Conservation (phyloP, 1,284 basidiomycete genomes). For the Melampsora americana region DNA sequence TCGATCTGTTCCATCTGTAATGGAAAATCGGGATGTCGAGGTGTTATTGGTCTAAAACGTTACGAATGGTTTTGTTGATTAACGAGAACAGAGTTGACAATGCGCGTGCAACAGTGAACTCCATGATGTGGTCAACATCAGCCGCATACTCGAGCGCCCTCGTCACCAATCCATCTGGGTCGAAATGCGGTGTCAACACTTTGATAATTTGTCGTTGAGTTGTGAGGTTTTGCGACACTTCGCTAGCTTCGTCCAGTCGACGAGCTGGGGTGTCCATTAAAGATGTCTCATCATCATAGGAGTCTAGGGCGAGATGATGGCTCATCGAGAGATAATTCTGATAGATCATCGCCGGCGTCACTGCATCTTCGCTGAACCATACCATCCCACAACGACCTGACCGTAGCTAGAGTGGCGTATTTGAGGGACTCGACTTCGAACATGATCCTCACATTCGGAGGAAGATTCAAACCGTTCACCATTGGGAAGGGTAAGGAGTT, state of each 20-base stretch:
- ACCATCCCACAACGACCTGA: slow-evolving; percentile 99
- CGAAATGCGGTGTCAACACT: slow-evolving; percentile 78
- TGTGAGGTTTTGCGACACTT: slow-evolving; percentile 64
- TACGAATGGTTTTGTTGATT: slow-evolving; percentile 90
- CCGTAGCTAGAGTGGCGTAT: slow-evolving; percentile 95
- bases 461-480: slow-evolving; percentile 96
- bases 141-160: slow-evolving; percentile 74
- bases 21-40: slow-evolving; percentile 92
- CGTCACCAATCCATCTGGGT: slow-evolving; percentile 73
- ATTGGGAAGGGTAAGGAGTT: slow-evolving; percentile 91
- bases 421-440: slow-evolving; percentile 98
- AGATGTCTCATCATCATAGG: slow-evolving; percentile 76
- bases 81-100: slow-evolving; percentile 95
- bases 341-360: slow-evolving; percentile 87
- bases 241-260: slow-evolving; percentile 61
- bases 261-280: slow-evolving; percentile 61
- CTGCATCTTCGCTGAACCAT: slow-evolving; percentile 97
- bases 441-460: slow-evolving; percentile 96
- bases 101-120: slow-evolving; percentile 86
- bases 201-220: slow-evolving; percentile 74
- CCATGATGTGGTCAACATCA: slow-evolving; percentile 94
- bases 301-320: slow-evolving; percentile 73
- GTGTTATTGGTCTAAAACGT: slow-evolving; percentile 91
- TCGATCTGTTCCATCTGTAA: slow-evolving; percentile 77
- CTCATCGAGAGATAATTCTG: slow-evolving; percentile 80